Evolutionary conservation across 345 rosid species (phyloP).

Genomic region (Gossypium mustelinum): DNA sequence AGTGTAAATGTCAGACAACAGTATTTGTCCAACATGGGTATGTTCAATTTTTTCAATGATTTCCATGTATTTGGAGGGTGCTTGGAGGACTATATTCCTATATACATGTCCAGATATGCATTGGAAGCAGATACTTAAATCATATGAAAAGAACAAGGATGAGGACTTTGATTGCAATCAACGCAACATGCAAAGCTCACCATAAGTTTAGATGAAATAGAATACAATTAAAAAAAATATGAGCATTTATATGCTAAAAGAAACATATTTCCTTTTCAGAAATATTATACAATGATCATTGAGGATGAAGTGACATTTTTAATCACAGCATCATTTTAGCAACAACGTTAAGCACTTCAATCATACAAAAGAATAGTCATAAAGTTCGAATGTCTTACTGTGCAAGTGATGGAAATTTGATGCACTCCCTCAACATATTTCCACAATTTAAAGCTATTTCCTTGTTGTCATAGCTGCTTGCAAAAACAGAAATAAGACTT

Average conservation of each 20-base stretch:
- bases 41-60: not conserved
- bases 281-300: not conserved
- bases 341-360: slow-evolving; percentile 6
- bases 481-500: slow-evolving; percentile 16
- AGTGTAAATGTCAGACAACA: not conserved
- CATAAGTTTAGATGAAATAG: not conserved
- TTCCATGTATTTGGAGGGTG: not conserved
- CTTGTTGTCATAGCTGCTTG: slow-evolving; percentile 90
- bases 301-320: not conserved
- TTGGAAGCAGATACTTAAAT: not conserved
- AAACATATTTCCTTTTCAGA: not conserved
- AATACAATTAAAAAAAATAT: not conserved
- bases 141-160: not conserved
- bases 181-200: not conserved
- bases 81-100: not conserved
- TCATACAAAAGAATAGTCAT: slow-evolving; percentile 20
- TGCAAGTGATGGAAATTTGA: slow-evolving; percentile 81
- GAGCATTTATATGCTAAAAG: not conserved
- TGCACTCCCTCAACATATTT: slow-evolving; percentile 92
- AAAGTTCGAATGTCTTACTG: slow-evolving; percentile 56
- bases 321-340: not conserved
- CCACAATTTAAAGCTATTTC: slow-evolving; percentile 90
- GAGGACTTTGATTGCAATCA: not conserved
- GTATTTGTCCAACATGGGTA: not conserved
- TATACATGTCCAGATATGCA: not conserved